Evolutionary conservation across 768 basidiomycete genomes (phyloP), one percentile per base, ranked within the genome.

Genomic region (Harrya chromipes): DNA sequence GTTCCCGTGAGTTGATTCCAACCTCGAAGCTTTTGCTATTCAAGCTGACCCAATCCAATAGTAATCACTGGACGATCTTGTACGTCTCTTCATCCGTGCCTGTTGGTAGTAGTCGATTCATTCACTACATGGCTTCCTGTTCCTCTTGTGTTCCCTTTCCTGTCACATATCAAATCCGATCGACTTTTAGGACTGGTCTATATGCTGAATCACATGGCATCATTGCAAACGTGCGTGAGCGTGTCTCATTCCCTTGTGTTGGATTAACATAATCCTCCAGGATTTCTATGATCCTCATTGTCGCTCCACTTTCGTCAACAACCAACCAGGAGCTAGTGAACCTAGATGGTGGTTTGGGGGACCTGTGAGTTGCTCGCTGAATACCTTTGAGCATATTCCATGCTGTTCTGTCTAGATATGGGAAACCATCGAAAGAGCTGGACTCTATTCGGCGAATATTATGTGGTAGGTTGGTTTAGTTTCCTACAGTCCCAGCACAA

Each of bases 1-100:
- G 4, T 94, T 93, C 62, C 92, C 91, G 81, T 90, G 63, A 74
- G 87, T 76, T 17, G 43, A 35, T 16, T 20, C 49, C 9, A 24
- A 26, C 33, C 6, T 47, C 50, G 4, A 29, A 36, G 1, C 7
- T 23, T 34, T 50, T 37, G 12, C 21, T 40, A 17, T 20, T 20
- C 33, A 20, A 54, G 27, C 11, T 23, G 23, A 31, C 53, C 40
- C 17, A 40, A 19, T 23, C 33, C 37, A 0, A 52, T 20, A 91
- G 87, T 10, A 94, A 94, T 62, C 91, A 94, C 64, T 95, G 91
- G 92, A 71, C 84, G 1, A 65, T 94, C 44, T 83, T 94, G 88
- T 90, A 62, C 36, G 61, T 19, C 23, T 43, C 27, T n/a, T 77
- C 65, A 29, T 40, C 31, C n/a, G 14, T 13, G 12, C 19, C 20